Conservation (phyloP, 73 alveolate species). For the Tetrahymena thermophila region DNA sequence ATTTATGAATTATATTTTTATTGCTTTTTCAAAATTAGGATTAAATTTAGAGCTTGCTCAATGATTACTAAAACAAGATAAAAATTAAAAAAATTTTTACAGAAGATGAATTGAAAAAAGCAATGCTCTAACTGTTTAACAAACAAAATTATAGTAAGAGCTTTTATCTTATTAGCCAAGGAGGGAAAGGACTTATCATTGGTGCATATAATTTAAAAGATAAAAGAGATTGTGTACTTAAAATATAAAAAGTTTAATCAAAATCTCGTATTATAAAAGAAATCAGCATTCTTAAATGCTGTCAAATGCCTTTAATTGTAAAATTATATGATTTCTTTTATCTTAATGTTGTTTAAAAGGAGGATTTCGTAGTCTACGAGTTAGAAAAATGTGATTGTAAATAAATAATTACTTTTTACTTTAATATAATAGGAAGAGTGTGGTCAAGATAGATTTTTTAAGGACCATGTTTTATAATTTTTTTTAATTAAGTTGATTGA, state of each 20-base stretch:
- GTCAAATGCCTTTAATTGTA: neutral
- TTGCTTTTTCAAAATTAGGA: neutral
- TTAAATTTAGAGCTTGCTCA: neutral
- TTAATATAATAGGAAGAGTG: too few species aligned
- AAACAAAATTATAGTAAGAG: neutral
- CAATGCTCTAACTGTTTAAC: neutral
- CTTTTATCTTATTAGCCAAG: neutral
- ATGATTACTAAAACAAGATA: neutral
- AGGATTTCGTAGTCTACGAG: neutral
- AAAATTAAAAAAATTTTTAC: neutral
- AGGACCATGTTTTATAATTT: too few species aligned
- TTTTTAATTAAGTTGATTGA: too few species aligned
- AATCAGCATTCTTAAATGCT: neutral
- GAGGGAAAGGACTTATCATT: neutral
- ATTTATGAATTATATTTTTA: too few species aligned
- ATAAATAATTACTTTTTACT: too few species aligned
- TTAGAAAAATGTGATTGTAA: neutral
- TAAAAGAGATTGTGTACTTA: neutral
- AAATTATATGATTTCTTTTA: too few species aligned
- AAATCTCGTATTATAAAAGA: neutral
- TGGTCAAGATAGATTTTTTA: too few species aligned
- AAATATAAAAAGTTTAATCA: neutral
- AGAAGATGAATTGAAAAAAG: neutral
- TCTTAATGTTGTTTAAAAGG: neutral
- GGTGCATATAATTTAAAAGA: neutral